A percentile compares a stretch with the other conserved stretches of the same genome.
phyloP scores from a whole-genome alignment of 192 early-diverging fungal species.

The Gryganskiella cystojenkinii region DNA sequence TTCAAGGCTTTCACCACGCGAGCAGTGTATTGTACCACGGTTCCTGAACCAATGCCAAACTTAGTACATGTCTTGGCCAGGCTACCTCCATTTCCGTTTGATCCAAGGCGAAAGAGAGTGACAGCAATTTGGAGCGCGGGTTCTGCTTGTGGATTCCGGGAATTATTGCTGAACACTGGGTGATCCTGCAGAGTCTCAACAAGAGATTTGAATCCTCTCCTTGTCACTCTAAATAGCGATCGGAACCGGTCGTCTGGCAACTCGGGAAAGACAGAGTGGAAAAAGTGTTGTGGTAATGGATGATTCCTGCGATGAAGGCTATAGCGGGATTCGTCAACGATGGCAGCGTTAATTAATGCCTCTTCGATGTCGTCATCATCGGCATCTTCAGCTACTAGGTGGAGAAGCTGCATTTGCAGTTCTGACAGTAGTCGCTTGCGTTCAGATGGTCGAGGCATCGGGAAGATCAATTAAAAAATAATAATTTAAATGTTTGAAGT shows the following conservation, averaged over 20 bases:
- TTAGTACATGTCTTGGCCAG: background rate
- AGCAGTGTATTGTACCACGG: constrained; percentile 1
- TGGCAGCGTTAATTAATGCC: too few species aligned
- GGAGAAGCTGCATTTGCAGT: too few species aligned
- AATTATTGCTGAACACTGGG: background rate
- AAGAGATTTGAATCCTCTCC: background rate
- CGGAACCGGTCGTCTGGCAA: background rate
- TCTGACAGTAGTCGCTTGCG: too few species aligned
- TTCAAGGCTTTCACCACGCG: background rate
- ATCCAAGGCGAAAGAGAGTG: background rate
- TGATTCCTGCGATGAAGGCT: too few species aligned
- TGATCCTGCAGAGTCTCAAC: background rate
- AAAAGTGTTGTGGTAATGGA: too few species aligned
- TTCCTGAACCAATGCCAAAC: background rate
- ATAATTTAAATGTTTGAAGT: too few species aligned
- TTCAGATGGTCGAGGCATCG: too few species aligned
- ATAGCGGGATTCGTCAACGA: too few species aligned
- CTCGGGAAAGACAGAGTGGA: background rate
- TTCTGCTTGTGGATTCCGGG: background rate
- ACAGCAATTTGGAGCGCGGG: background rate
- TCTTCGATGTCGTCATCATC: too few species aligned
- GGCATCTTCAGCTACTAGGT: too few species aligned
- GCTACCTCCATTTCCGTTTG: background rate
- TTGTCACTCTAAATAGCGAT: background rate
- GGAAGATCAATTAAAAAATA: too few species aligned